Evolutionary conservation across 306 rosid species (phyloP), one percentile per base, ranked within the genome.

Genomic region (Pueraria montana): DNA sequence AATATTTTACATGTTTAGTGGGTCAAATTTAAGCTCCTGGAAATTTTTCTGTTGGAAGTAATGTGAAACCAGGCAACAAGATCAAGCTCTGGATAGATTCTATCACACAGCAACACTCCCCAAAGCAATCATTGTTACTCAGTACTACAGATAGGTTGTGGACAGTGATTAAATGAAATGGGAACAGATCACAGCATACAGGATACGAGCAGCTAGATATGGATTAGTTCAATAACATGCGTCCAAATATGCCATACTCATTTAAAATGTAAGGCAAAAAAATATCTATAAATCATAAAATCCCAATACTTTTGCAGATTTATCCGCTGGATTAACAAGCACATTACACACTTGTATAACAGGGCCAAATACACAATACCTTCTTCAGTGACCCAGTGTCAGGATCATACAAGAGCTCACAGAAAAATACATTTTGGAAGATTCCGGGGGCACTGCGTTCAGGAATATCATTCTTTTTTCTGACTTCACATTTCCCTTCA

Each of bases 381-480:
- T 83, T 49, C 64, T 86, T 88, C 77, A 88, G 89, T 46, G 91
- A 83, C 14, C 91, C 89, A 6, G 77, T 72, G 67, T 80, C 63
- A 72, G 91, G 87, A 77, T 88, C 91, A 86, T 88, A 88, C 68
- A 86, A 77, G 56, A 12, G 82, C 80, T 88, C 91, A 17, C 91
- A 88, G 84, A 86, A 88, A 82, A 88, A 88, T 45, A 80, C 52
- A 71, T 77, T 87, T 32, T 83, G 77, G 68, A 83, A 86, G 36
- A 68, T 11, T 72, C 84, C 86, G 3, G 80, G 87, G 68, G 84
- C 84, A 73, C 80, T 23, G 71, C 70, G 0, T 80, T 87, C 82
- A 18, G 82, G 63, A 48, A 86, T 67, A 40, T 86, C 91, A 73
- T 58, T 83, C 86, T 80, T 88, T 84, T 66, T 88, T 86, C 86